Evolutionary conservation across 176 grass and related monocot genomes (phyloP), one percentile per base, ranked within the genome.

Genomic region (Poa annua): DNA sequence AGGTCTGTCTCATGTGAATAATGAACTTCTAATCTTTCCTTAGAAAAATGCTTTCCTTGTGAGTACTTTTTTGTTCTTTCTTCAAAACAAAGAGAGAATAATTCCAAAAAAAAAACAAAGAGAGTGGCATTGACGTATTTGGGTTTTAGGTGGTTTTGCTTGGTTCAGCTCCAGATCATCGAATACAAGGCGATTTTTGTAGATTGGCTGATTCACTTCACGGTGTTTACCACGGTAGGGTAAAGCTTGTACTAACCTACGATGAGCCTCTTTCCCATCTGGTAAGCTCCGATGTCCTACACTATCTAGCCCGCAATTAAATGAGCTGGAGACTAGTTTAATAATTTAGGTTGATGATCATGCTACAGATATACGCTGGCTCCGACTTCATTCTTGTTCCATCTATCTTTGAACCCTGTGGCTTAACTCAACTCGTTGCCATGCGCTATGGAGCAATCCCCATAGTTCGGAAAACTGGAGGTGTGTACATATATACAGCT

Each of bases 401-500:
- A 57, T 98, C 95, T 11, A 80, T 98, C 36, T 98, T 98, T 55
- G 95, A 98, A 79, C 95, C 95, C 12, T 98, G 92, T 5, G 95
- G 95, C 6, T 86, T 98, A 83, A 98, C 90, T 47, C 95, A 98
- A 77, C 88, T 98, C 26, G 91, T 85, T 2, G 95, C 95, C 39
- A 98, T 98, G 95, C 85, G 95, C 56, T 94, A 98, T 75, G 92
- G 92, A 7, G 73, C 95, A 32, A 88, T 98, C 45, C 95, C 95
- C 19, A 78, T 98, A 52, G 92, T 98, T 75, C 88, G 95, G 61
- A 94, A 84, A 91, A 98, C 92, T 32, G 95, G 95, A 89, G 95
- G 95, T 98, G 50, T n/a, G 76, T 83, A 39, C 33, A 41, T 82
- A 63, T 61, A 39, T 39, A 54, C 14, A 69, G 20, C 50, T 63